Percentiles rank a stretch among this genome's conserved stretches.
phyloP scores from a whole-genome alignment of 768 basidiomycete genomes.

The Porpolomopsis calyptriformis region DNA sequence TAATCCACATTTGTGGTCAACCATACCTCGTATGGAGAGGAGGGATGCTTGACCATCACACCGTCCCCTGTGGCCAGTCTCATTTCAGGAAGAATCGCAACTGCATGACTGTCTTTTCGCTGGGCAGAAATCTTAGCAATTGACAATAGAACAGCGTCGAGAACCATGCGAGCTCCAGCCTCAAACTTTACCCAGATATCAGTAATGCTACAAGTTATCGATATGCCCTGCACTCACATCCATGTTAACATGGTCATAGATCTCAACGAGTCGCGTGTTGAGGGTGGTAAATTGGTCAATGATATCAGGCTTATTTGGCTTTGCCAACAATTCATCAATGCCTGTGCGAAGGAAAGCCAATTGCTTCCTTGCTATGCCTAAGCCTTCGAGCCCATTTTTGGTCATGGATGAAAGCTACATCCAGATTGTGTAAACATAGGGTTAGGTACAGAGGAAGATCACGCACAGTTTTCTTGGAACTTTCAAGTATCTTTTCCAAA shows the following conservation, averaged over 20 bases:
- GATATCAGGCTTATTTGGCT: conserved; percentile 10
- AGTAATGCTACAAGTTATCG: conserved; percentile 10
- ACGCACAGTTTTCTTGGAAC: conserved; percentile 21
- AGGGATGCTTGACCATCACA: conserved; percentile 15
- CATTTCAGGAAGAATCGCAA: conserved; percentile 23
- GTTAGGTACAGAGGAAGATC: conserved; percentile 5
- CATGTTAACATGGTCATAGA: conserved; percentile 23
- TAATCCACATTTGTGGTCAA: conserved; percentile 22
- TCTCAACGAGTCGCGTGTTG: conserved; percentile 18
- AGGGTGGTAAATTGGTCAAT: conserved; percentile 17
- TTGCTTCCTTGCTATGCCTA: conserved; percentile 17
- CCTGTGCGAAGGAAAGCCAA: conserved; percentile 15
- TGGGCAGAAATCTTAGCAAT: conserved; percentile 16
- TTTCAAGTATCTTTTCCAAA: conserved; percentile 17
- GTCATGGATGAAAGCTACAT: conserved; percentile 19
- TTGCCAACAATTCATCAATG: conserved; percentile 11
- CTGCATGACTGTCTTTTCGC: conserved; percentile 5
- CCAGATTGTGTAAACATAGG: no score
- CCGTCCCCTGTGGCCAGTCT: conserved; percentile 16
- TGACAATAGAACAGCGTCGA: conserved; percentile 22
- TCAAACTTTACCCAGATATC: conserved; percentile 14
- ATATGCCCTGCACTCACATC: conserved; percentile 17
- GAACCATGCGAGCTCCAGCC: conserved; percentile 22
- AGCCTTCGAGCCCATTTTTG: conserved; percentile 18
- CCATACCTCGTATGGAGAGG: conserved; percentile 19